Evolutionary conservation across 495 filamentous ascomycete genomes (phyloP).

Genomic region (Trichoderma parareesei): DNA sequence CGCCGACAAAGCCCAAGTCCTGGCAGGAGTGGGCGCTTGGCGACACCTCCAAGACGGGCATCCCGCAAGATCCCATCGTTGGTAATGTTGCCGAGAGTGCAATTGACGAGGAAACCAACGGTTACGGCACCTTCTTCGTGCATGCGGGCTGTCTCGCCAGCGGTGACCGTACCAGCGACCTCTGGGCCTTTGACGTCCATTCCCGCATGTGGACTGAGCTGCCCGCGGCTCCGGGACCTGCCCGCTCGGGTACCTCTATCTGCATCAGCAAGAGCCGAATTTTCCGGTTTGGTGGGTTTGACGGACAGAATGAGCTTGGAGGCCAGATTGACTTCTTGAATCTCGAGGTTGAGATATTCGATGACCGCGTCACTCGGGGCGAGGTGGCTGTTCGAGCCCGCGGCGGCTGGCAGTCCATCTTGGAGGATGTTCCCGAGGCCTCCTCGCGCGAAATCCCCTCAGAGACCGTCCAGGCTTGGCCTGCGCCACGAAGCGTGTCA

Average conservation of each 20-base stretch:
- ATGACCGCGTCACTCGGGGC: conserved; percentile 37
- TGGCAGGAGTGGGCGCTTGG: conserved; percentile 39
- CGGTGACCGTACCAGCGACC: conserved; percentile 44
- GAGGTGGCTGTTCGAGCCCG: conserved; percentile 29
- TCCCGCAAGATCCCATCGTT: conserved; percentile 39
- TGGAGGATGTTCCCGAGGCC: conserved; percentile 16
- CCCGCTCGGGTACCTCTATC: conserved; percentile 56
- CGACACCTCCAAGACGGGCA: conserved; percentile 31
- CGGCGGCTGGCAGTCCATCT: conserved; percentile 32
- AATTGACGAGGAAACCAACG: conserved; percentile 36
- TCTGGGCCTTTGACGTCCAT: conserved; percentile 64
- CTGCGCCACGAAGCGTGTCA: conserved; percentile 34
- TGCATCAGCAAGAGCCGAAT: conserved; percentile 47
- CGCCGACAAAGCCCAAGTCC: conserved; percentile 19
- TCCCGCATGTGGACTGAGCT: conserved; percentile 53
- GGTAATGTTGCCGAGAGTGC: conserved; percentile 38
- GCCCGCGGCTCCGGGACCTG: conserved; percentile 49
- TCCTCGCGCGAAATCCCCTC: conserved; percentile 17
- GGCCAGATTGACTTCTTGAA: conserved; percentile 57
- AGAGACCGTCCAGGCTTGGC: conserved; percentile 28
- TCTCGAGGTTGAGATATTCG: conserved; percentile 34
- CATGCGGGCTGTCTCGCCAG: conserved; percentile 59
- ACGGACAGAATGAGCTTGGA: conserved; percentile 56
- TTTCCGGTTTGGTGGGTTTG: conserved; percentile 68
- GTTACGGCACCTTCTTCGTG: conserved; percentile 54